Conservation (phyloP, 2,329 filamentous ascomycete species). For the Cordyceps pruinosa region DNA sequence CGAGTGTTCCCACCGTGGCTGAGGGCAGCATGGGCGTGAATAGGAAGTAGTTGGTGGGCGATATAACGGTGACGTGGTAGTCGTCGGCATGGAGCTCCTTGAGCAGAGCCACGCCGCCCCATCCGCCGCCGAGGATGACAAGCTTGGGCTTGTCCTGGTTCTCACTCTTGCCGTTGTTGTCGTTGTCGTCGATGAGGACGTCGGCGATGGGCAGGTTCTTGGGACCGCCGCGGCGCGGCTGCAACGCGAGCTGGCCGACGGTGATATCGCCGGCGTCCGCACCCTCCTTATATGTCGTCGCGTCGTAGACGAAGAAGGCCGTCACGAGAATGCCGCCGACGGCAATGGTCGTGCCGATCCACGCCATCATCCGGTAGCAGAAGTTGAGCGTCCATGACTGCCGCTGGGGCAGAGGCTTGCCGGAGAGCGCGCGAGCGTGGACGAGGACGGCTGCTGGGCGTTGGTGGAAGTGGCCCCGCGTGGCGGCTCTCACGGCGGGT, state of each 20-base stretch:
- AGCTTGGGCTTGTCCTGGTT: constrained; percentile 86
- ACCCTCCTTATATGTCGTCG: constrained; percentile 77
- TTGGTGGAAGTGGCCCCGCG: background rate
- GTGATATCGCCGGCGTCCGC: constrained; percentile 62
- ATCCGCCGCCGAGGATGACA: constrained; percentile 88
- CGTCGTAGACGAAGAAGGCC: constrained; percentile 90
- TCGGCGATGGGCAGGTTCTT: constrained; percentile 90
- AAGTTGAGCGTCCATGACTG: constrained; percentile 48
- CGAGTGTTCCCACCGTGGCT: constrained; percentile 90
- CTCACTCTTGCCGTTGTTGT: constrained; percentile 59
- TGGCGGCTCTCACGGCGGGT: background rate
- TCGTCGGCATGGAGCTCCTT: constrained; percentile 87
- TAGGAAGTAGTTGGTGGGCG: constrained; percentile 91
- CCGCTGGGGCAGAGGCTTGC: constrained; percentile 43
- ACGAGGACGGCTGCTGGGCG: constrained; percentile 15
- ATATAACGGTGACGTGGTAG: constrained; percentile 93
- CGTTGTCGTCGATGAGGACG: constrained; percentile 81
- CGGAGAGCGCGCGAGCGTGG: constrained; percentile 39
- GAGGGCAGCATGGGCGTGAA: constrained; percentile 98
- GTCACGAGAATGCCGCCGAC: constrained; percentile 63
- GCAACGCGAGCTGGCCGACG: constrained; percentile 77
- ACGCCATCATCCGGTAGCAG: constrained; percentile 57
- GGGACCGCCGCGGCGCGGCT: constrained; percentile 75
- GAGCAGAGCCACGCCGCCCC: constrained; percentile 86
- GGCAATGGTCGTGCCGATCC: constrained; percentile 63